Conservation (phyloP, 495 filamentous ascomycete species). For the Podospora comata region DNA sequence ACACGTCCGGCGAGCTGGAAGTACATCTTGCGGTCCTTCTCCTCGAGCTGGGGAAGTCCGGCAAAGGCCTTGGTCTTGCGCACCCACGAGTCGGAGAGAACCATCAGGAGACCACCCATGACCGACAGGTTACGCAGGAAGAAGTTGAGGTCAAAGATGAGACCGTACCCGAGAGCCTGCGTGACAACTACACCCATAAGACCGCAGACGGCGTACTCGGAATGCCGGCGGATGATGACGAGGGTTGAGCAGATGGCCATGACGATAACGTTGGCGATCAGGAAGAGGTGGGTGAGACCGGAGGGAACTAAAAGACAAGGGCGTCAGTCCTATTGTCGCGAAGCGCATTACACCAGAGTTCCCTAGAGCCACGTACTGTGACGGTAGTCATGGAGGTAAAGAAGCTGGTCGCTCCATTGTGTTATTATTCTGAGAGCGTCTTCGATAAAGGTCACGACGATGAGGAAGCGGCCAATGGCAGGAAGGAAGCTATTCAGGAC, state of each 20-base stretch:
- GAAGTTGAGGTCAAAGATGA: slow-evolving; percentile 99
- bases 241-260: slow-evolving; percentile 80
- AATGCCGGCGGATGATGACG: slow-evolving; percentile 87
- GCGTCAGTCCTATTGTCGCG: not conserved
- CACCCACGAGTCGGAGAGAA: slow-evolving; percentile 95
- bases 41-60: slow-evolving; percentile 86
- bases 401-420: slow-evolving; percentile 94
- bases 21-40: slow-evolving; percentile 99
- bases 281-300: slow-evolving; percentile 91
- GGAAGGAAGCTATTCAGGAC: slow-evolving; percentile 70
- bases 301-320: slow-evolving; percentile 61
- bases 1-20: slow-evolving; percentile 96
- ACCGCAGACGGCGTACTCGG: slow-evolving; percentile 86
- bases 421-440: slow-evolving; percentile 94
- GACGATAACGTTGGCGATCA: slow-evolving; percentile 83
- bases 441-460: slow-evolving; percentile 97
- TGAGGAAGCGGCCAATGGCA: slow-evolving; percentile 92
- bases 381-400: slow-evolving; percentile 89
- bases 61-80: slow-evolving; percentile 96
- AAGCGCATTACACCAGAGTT: not conserved
- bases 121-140: slow-evolving; percentile 98
- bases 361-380: slow-evolving; percentile 61
- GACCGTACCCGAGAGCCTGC: slow-evolving; percentile 95
- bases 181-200: slow-evolving; percentile 87
- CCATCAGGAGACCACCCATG: slow-evolving; percentile 95